Evolutionary conservation across 2,329 filamentous ascomycete species (phyloP).

Genomic region (Venturia oleaginea): DNA sequence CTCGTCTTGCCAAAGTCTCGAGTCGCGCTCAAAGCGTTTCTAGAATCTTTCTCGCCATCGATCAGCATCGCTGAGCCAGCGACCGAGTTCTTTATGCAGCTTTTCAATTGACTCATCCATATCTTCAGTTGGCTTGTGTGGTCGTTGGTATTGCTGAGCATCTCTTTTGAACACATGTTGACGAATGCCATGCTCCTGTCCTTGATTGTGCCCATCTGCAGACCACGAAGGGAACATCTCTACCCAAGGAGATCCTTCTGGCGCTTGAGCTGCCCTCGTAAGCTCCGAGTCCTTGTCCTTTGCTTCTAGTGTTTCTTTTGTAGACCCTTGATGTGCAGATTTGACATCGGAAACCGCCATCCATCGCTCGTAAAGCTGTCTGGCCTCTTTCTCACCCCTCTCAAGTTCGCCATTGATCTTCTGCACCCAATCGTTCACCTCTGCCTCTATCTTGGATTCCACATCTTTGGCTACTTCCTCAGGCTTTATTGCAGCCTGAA

Average conservation of each 20-base stretch:
- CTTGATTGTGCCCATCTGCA: neutral
- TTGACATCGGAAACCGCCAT: neutral
- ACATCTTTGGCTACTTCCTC: neutral
- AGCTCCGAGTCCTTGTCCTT: neutral
- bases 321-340: neutral
- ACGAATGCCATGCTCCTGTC: neutral
- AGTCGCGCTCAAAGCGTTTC: neutral
- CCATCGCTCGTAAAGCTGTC: conserved; percentile 11
- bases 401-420: conserved; percentile 2
- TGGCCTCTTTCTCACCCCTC: conserved; percentile 4
- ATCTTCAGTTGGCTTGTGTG: neutral
- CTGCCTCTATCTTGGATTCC: neutral
- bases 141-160: neutral
- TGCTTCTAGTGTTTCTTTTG: neutral
- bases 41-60: neutral
- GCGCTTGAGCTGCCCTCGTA: neutral
- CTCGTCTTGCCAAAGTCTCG: conserved; percentile 2
- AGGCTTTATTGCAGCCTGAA: no score
- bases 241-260: conserved; percentile 3
- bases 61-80: neutral
- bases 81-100: neutral
- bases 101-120: neutral
- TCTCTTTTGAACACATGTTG: neutral
- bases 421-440: conserved; percentile 7
- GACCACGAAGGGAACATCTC: conserved; percentile 12